These are phyloP conservation scores for Pseudodiploospora longispora DNA, from an alignment of 2,329 filamentous ascomycete species.

Conservation along the genomic window DNA sequence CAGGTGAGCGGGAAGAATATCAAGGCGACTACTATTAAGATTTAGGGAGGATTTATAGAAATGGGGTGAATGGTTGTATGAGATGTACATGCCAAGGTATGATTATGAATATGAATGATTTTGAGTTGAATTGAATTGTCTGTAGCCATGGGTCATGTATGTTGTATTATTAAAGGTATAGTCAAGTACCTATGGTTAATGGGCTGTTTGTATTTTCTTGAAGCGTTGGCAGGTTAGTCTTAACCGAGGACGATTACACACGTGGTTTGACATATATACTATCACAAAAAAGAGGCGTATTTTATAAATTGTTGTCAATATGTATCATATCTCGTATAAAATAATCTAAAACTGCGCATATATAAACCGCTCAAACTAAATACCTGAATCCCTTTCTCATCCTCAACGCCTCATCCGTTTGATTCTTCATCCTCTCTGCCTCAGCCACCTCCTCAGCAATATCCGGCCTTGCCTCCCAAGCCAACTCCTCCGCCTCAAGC, in stretches of 20 bases:
- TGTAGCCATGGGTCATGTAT: too few relatives aligned
- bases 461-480: constrained; percentile 27
- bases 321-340: background rate
- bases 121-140: too few relatives aligned
- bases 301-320: background rate
- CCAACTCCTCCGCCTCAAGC: constrained; percentile 34
- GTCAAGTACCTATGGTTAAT: too few relatives aligned
- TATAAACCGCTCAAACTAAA: constrained; percentile 23
- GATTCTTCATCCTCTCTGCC: constrained; percentile 30
- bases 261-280: too few relatives aligned
- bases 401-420: constrained; percentile 34
- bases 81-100: background rate
- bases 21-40: constrained; percentile 4
- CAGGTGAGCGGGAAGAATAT: constrained; percentile 11
- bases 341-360: background rate
- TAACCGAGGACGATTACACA: too few relatives aligned
- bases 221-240: too few relatives aligned
- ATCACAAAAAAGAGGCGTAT: too few relatives aligned
- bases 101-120: background rate
- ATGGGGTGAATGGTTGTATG: background rate
- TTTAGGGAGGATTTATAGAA: background rate
- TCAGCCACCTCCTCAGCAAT: constrained; percentile 33
- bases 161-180: too few relatives aligned
- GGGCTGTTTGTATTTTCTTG: too few relatives aligned
- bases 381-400: constrained; percentile 42